phyloP scores from a whole-genome alignment of 805 yeast species.

The Ogataea pilisensis region DNA sequence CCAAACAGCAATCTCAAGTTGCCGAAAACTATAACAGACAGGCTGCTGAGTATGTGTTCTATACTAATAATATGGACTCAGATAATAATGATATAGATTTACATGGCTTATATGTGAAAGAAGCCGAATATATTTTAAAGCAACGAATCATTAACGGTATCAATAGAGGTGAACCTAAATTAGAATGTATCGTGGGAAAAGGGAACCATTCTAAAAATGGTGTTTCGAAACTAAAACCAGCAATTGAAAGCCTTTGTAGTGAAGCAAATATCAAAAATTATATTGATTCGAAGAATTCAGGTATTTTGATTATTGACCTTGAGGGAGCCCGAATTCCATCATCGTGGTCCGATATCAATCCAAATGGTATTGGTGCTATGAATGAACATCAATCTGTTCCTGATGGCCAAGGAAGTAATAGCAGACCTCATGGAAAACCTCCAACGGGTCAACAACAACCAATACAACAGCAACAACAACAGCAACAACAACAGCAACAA shows the following conservation, averaged over 20 bases:
- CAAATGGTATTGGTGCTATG: conserved; percentile 33
- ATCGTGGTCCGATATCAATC: conserved; percentile 28
- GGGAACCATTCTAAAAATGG: conserved; percentile 82
- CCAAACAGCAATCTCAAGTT: conserved; percentile 52
- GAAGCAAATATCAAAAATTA: conserved; percentile 58
- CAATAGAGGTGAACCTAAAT: conserved; percentile 51
- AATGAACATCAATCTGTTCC: conserved; percentile 23
- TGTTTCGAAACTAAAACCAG: conserved; percentile 85
- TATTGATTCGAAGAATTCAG: conserved; percentile 69
- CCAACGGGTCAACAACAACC: conserved; percentile 9
- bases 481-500: conserved; percentile 26
- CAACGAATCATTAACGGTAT: conserved; percentile 67
- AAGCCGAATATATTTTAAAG: conserved; percentile 75
- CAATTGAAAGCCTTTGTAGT: conserved; percentile 71
- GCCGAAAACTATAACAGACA: conserved; percentile 69
- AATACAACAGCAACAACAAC: conserved; percentile 17
- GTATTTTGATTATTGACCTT: conserved; percentile 73
- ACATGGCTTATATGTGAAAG: conserved; percentile 88
- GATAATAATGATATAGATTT: conserved; percentile 82
- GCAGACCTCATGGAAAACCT: conserved; percentile 1
- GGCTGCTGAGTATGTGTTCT: conserved; percentile 89
- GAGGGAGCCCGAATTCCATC: conserved; percentile 42
- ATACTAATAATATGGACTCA: conserved; percentile 86
- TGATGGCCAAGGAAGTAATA: conserved; percentile 12
- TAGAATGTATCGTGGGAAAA: conserved; percentile 89